Conservation (phyloP, 495 filamentous ascomycete species). For the Penicillium ucsense region DNA sequence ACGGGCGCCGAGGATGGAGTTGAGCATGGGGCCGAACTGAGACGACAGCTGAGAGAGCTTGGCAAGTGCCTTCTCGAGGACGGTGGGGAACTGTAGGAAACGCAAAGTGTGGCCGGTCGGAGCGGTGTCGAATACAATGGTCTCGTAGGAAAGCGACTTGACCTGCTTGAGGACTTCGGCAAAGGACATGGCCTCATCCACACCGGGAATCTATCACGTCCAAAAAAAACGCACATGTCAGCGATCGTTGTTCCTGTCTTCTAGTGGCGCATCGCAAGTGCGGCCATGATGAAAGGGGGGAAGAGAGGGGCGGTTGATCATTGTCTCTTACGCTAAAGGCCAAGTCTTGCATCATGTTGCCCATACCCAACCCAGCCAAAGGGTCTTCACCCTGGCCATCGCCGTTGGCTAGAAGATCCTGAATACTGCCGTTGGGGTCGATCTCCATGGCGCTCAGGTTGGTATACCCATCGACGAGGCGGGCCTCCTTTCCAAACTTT, state of each 20-base stretch:
- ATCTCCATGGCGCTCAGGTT: constrained; percentile 99
- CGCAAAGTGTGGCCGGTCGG: constrained; percentile 98
- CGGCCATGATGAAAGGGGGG: too few species aligned
- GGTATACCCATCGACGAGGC: constrained; percentile 79
- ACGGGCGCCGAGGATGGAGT: constrained; percentile 73
- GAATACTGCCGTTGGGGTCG: constrained; percentile 95
- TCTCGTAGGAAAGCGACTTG: constrained; percentile 97
- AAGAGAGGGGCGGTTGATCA: too few species aligned
- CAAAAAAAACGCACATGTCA: not conserved
- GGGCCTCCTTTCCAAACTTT: constrained; percentile 98
- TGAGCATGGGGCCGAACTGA: constrained; percentile 94
- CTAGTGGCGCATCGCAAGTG: too few species aligned
- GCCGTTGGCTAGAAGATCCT: constrained; percentile 78
- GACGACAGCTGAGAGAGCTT: constrained; percentile 90
- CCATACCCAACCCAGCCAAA: constrained; percentile 55
- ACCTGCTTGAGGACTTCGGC: constrained; percentile 98
- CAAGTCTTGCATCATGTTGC: constrained; percentile 66
- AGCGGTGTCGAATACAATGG: constrained; percentile 98
- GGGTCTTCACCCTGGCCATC: constrained; percentile 64
- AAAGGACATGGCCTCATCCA: constrained; percentile 99
- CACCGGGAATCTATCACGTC: constrained; percentile 72
- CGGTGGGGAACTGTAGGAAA: constrained; percentile 97
- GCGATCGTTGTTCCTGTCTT: too few species aligned
- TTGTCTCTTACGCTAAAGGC: constrained; percentile 50
- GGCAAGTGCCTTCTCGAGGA: constrained; percentile 94